Evolutionary conservation across 306 rosid genomes (phyloP).

Genomic region (Castanospermum australe): DNA sequence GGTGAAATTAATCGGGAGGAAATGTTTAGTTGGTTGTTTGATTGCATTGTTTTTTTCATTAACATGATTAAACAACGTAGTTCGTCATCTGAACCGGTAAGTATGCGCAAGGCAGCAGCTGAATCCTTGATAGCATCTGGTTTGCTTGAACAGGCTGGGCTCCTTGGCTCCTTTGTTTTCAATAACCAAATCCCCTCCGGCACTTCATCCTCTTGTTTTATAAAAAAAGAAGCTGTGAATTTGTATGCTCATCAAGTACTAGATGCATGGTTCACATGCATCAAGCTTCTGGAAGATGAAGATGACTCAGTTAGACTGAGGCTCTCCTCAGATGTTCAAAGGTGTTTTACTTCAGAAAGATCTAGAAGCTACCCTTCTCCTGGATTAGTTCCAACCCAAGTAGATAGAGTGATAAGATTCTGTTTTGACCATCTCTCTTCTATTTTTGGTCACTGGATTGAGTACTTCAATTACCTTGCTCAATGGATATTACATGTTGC

Average conservation of each 20-base stretch:
- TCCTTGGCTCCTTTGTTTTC: constrained; percentile 45
- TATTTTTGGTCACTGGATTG: constrained; percentile 81
- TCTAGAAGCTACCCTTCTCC: constrained; percentile 31
- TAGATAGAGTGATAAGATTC: constrained; percentile 78
- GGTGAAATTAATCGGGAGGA: constrained; percentile 34
- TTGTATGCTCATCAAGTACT: constrained; percentile 65
- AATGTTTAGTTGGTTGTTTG: constrained; percentile 37
- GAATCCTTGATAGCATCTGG: constrained; percentile 84
- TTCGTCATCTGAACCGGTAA: constrained; percentile 67
- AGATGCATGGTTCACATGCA: constrained; percentile 80
- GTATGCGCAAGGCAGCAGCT: constrained; percentile 80
- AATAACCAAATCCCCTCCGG: constrained; percentile 38
- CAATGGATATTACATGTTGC: constrained; percentile 56
- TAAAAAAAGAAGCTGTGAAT: constrained; percentile 52
- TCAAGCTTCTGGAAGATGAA: constrained; percentile 92
- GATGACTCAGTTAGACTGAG: constrained; percentile 69
- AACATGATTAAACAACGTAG: constrained; percentile 57
- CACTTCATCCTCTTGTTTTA: constrained; percentile 36
- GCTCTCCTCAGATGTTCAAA: constrained; percentile 70
- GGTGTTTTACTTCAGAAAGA: constrained; percentile 54
- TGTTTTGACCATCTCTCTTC: constrained; percentile 83
- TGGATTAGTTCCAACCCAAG: constrained; percentile 70
- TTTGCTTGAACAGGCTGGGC: constrained; percentile 75
- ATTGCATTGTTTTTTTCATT: constrained; percentile 58
- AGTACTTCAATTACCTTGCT: constrained; percentile 66